A percentile compares a stretch with the other conserved stretches of the same genome.
Conservation (phyloP, 2,329 filamentous ascomycete species). For the Escovopsis sp. region DNA sequence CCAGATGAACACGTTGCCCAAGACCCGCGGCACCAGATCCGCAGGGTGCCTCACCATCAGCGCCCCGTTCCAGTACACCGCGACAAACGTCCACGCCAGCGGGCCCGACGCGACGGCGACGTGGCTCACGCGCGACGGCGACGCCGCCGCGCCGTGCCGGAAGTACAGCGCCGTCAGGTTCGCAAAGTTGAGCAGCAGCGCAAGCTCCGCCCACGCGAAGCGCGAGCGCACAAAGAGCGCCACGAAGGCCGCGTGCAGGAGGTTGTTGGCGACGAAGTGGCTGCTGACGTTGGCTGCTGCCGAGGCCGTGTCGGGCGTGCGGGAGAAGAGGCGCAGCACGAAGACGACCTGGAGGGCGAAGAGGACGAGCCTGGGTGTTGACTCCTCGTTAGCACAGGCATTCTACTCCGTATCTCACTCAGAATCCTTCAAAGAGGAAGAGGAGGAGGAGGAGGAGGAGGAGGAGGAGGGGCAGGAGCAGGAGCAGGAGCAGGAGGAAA, state of each 20-base stretch:
- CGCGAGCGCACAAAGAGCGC: slow-evolving; percentile 66
- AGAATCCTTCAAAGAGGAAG: not conserved
- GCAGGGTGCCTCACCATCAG: slow-evolving; percentile 59
- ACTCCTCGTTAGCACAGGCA: no score
- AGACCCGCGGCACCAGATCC: slow-evolving; percentile 54
- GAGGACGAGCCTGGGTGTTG: slow-evolving; percentile 45
- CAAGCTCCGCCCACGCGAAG: slow-evolving; percentile 62
- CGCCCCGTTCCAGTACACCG: slow-evolving; percentile 80
- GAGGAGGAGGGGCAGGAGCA: not conserved
- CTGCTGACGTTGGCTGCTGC: slow-evolving; percentile 63
- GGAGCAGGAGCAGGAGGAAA: no score
- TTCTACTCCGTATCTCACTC: no score
- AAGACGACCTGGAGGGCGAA: slow-evolving; percentile 66
- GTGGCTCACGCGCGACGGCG: slow-evolving; percentile 54
- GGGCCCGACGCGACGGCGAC: slow-evolving; percentile 61
- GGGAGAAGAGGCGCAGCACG: slow-evolving; percentile 60
- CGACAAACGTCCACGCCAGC: slow-evolving; percentile 70
- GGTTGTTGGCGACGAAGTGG: slow-evolving; percentile 77
- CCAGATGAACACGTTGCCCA: slow-evolving; percentile 85
- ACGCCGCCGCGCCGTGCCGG: slow-evolving; percentile 54
- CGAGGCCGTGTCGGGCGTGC: slow-evolving; percentile 45
- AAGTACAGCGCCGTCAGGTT: slow-evolving; percentile 71
- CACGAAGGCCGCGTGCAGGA: slow-evolving; percentile 69
- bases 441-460: not conserved
- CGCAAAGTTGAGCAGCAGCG: slow-evolving; percentile 68